phyloP scores from a whole-genome alignment of 2,329 filamentous ascomycete genomes.

The Penicillium sp. region DNA sequence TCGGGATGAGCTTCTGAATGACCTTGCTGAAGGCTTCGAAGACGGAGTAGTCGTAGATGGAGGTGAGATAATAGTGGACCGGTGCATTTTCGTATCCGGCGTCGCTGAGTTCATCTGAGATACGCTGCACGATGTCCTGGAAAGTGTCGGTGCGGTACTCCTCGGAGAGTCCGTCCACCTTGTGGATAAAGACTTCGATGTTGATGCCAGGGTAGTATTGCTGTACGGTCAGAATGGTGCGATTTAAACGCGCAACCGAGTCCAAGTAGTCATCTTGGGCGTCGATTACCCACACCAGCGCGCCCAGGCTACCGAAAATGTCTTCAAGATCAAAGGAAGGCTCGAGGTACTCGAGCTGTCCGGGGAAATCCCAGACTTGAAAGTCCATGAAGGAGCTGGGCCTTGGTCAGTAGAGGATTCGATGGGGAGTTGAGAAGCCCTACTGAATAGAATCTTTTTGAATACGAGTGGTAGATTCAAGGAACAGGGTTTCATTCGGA shows the following conservation, averaged over 20 bases:
- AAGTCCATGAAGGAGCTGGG: constrained; percentile 96
- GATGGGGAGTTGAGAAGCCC: constrained; percentile 38
- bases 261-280: constrained; percentile 97
- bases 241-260: constrained; percentile 80
- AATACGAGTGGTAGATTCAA: constrained; percentile 91
- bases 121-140: constrained; percentile 92
- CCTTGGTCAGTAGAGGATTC: background rate
- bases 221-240: constrained; percentile 85
- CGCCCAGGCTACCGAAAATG: constrained; percentile 91
- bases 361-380: constrained; percentile 96
- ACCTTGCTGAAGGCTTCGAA: constrained; percentile 99
- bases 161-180: constrained; percentile 94
- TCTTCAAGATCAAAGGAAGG: constrained; percentile 86
- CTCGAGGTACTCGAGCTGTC: constrained; percentile 89
- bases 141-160: constrained; percentile 96
- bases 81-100: constrained; percentile 89
- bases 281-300: constrained; percentile 97
- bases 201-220: constrained; percentile 89
- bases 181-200: constrained; percentile 98
- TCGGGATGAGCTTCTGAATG: constrained; percentile 94
- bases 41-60: constrained; percentile 97
- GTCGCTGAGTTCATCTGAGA: constrained; percentile 93
- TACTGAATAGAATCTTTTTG: constrained; percentile 95
- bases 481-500: constrained; percentile 89
- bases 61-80: constrained; percentile 92